Conservation (phyloP, 495 filamentous ascomycete species). For the Aspergillus homomorphus region DNA sequence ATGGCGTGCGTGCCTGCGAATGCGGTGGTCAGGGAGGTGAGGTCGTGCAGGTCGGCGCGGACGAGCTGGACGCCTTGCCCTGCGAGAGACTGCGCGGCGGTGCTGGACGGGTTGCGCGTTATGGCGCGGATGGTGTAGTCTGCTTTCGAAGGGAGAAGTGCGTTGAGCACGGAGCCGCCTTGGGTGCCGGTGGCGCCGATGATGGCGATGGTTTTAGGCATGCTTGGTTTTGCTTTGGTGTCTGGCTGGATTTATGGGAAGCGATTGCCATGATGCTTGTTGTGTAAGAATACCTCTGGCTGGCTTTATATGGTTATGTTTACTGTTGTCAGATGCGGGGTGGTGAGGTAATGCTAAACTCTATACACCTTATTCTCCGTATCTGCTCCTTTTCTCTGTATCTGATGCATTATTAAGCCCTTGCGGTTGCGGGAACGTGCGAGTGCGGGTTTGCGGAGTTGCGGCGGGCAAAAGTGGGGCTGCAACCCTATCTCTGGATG, state of each 20-base stretch:
- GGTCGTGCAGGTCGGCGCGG: conserved; percentile 34
- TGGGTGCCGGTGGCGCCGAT: conserved; percentile 11
- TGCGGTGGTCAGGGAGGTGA: conserved; percentile 35
- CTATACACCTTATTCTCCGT: no score
- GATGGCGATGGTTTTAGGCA: conserved; percentile 7
- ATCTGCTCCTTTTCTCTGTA: no score
- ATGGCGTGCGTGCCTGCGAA: conserved; percentile 43
- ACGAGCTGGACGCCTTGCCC: conserved; percentile 30
- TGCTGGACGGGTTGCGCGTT: background rate
- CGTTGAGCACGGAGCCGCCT: conserved; percentile 9
- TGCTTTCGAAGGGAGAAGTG: background rate
- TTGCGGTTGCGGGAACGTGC: no score
- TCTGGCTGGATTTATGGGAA: background rate
- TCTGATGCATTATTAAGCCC: background rate
- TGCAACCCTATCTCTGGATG: background rate
- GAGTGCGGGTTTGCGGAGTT: no score
- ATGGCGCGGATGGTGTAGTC: conserved; percentile 10
- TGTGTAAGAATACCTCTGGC: no score
- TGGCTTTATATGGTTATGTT: no score
- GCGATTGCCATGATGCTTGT: no score
- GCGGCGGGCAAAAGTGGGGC: background rate
- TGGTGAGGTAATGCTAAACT: no score
- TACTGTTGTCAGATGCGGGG: no score
- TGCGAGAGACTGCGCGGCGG: background rate
- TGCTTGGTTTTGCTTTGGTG: background rate